phyloP scores from a whole-genome alignment of 129 eudicot species.

The Cynara cardunculus region DNA sequence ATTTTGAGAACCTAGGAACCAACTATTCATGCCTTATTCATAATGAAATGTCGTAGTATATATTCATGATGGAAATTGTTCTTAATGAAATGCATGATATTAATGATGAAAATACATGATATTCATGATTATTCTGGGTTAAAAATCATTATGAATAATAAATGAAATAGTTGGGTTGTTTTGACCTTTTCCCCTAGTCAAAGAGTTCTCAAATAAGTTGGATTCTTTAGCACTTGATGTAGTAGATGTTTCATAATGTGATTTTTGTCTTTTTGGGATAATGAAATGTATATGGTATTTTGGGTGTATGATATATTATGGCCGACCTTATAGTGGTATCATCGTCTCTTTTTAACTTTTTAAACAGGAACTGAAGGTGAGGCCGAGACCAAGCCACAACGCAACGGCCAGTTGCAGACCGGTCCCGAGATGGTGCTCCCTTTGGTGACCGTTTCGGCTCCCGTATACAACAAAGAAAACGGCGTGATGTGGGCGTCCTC shows the following conservation, averaged over 20 bases:
- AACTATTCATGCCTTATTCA: neutral
- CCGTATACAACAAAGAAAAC: slow-evolving; percentile 56
- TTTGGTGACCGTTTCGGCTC: slow-evolving; percentile 62
- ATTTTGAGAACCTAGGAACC: neutral
- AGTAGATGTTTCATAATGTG: neutral
- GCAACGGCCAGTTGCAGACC: slow-evolving; percentile 45
- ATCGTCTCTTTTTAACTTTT: neutral
- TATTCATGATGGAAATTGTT: neutral
- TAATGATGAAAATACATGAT: too few species aligned
- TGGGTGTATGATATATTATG: neutral
- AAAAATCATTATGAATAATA: neutral
- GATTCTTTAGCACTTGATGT: neutral
- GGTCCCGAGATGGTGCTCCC: slow-evolving; percentile 65
- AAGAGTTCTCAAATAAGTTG: too few species aligned
- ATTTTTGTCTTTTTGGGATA: neutral
- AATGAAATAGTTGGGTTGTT: neutral
- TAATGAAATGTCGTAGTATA: neutral
- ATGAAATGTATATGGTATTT: neutral
- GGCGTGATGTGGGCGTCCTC: slow-evolving; percentile 84
- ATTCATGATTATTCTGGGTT: neutral
- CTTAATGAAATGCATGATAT: neutral
- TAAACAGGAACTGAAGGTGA: slow-evolving; percentile 52
- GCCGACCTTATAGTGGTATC: neutral
- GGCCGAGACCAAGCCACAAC: slow-evolving; percentile 42
- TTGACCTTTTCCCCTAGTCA: too few species aligned